A percentile compares a stretch with the other conserved stretches of the same genome.
phyloP scores from a whole-genome alignment of 106 monocot species.

The Alisma plantagoaquatica region DNA sequence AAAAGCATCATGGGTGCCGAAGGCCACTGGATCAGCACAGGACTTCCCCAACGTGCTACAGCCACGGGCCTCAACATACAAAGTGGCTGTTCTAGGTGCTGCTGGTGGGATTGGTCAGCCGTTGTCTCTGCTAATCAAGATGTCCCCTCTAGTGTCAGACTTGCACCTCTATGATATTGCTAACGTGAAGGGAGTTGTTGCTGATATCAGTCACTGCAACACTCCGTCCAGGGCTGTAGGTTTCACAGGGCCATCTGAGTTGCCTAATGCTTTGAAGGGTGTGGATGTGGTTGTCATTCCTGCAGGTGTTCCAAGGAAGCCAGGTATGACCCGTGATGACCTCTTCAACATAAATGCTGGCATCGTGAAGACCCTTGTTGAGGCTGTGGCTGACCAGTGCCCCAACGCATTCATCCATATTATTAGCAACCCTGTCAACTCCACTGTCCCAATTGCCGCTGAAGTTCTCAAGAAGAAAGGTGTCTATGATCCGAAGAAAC shows the following conservation, averaged over 20 bases:
- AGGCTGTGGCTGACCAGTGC: conserved; percentile 41
- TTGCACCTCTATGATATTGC: conserved; percentile 50
- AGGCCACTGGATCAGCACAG: too few relatives aligned
- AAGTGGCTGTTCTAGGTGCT: conserved; percentile 45
- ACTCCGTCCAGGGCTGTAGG: conserved; percentile 34
- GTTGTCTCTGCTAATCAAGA: conserved; percentile 47
- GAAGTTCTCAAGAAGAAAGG: conserved; percentile 40
- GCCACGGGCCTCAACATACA: too few relatives aligned
- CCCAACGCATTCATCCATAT: conserved; percentile 53
- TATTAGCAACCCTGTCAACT: conserved; percentile 56
- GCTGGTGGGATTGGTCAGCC: conserved; percentile 50
- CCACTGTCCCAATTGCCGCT: conserved; percentile 52
- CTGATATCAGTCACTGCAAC: conserved; percentile 44
- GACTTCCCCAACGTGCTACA: too few relatives aligned
- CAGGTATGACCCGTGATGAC: conserved; percentile 36
- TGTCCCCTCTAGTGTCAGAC: conserved; percentile 42
- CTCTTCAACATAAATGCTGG: conserved; percentile 19
- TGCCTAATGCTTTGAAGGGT: conserved; percentile 35
- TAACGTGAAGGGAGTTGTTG: conserved; percentile 31
- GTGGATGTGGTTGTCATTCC: conserved; percentile 53
- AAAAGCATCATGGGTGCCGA: too few relatives aligned
- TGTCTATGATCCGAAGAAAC: conserved; percentile 42
- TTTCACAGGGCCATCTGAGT: conserved; percentile 35
- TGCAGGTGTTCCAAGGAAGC: conserved; percentile 38
- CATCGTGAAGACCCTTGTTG: conserved; percentile 32